phyloP scores from a whole-genome alignment of 1,284 basidiomycete species.

The Microbotryum violaceum region DNA sequence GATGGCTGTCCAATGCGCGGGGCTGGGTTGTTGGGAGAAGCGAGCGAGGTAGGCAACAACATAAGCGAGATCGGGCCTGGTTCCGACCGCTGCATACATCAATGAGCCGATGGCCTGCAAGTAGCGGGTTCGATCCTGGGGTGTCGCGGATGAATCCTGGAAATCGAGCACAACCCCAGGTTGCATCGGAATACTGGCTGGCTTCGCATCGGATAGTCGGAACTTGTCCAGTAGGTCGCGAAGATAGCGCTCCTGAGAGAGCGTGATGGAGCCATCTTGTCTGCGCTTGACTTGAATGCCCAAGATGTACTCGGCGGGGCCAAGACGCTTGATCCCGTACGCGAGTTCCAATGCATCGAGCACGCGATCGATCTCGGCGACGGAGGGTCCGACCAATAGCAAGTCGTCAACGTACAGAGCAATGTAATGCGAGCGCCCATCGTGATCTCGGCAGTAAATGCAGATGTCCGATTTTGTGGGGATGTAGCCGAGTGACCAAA shows the following conservation, averaged over 20 bases:
- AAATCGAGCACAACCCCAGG: background rate
- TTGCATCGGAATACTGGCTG: conserved; percentile 25
- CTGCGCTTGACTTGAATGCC: conserved; percentile 41
- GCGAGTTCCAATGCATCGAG: conserved; percentile 33
- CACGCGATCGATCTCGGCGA: conserved; percentile 28
- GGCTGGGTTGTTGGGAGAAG: too few species aligned
- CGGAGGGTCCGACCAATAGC: conserved; percentile 31
- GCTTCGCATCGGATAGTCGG: conserved; percentile 38
- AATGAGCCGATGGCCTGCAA: conserved; percentile 24
- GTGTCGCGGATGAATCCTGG: background rate
- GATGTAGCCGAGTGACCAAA: conserved; percentile 36
- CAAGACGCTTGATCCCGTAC: conserved; percentile 41
- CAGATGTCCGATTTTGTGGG: conserved; percentile 32
- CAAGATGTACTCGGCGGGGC: conserved; percentile 39
- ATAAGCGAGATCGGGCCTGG: too few species aligned
- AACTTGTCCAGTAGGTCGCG: conserved; percentile 40
- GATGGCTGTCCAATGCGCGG: too few species aligned
- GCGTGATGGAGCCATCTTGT: too few species aligned
- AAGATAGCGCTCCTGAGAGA: conserved; percentile 41
- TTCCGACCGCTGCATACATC: too few species aligned
- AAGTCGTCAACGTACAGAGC: conserved; percentile 42
- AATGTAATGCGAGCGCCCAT: conserved; percentile 15
- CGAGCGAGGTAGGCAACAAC: too few species aligned
- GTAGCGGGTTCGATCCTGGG: background rate
- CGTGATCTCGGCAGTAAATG: conserved; percentile 18